phyloP scores from a whole-genome alignment of 2,329 filamentous ascomycete species.

The Nothophoma quercina region DNA sequence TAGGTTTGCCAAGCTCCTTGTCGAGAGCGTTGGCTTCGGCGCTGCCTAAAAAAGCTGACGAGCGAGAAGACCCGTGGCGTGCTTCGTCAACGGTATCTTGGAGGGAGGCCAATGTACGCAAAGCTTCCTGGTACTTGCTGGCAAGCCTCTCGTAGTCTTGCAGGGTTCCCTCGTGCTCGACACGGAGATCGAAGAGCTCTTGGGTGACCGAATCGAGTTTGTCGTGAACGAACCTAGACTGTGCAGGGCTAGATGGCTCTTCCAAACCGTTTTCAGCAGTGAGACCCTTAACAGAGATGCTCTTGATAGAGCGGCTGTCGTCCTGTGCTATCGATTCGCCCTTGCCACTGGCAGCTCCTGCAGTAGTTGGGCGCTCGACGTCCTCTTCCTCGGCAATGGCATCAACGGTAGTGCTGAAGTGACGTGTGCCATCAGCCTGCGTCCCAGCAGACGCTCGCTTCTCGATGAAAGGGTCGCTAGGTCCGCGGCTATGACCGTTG shows the following conservation, averaged over 20 bases:
- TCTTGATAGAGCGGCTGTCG: slow-evolving; percentile 4
- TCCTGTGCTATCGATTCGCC: neutral
- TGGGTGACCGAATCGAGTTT: slow-evolving; percentile 92
- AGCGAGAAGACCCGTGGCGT: slow-evolving; percentile 68
- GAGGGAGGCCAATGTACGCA: slow-evolving; percentile 81
- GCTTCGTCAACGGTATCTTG: slow-evolving; percentile 86
- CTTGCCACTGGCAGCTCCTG: slow-evolving; percentile 26
- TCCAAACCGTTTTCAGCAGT: slow-evolving; percentile 45
- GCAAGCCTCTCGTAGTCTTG: slow-evolving; percentile 83
- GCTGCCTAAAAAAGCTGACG: slow-evolving; percentile 86
- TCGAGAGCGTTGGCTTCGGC: slow-evolving; percentile 73
- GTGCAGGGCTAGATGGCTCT: slow-evolving; percentile 73
- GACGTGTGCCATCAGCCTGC: slow-evolving; percentile 35
- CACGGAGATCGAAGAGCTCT: slow-evolving; percentile 86
- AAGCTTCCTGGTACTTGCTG: slow-evolving; percentile 87
- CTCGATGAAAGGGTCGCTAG: slow-evolving; percentile 44
- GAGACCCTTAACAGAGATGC: slow-evolving; percentile 26
- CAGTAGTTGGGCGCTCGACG: slow-evolving; percentile 39
- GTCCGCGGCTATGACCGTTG: slow-evolving; percentile 47
- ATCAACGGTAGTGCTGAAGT: slow-evolving; percentile 44
- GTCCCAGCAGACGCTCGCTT: slow-evolving; percentile 36
- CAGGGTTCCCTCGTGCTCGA: slow-evolving; percentile 86
- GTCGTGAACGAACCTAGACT: slow-evolving; percentile 85
- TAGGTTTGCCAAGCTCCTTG: slow-evolving; percentile 70
- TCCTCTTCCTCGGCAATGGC: slow-evolving; percentile 49